Conservation (phyloP, 768 basidiomycete genomes). For the Boletus tylopilopsis region DNA sequence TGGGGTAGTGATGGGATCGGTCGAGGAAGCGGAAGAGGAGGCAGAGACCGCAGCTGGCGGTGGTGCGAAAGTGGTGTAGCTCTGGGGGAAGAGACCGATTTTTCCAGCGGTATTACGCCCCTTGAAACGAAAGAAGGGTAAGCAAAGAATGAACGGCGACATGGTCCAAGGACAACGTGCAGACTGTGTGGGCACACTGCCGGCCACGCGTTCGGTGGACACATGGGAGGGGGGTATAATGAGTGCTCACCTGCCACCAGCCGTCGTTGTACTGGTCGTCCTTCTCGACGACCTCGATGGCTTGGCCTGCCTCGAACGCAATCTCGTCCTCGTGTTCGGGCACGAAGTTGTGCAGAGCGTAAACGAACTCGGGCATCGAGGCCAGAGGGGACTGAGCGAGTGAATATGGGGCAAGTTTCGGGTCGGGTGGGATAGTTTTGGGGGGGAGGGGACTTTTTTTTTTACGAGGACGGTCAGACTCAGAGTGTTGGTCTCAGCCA, state of each 20-base stretch:
- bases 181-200: background rate
- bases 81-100: conserved; percentile 87
- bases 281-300: conserved; percentile 86
- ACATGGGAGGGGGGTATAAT: conserved; percentile 8
- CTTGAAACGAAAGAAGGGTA: conserved; percentile 37
- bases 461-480: background rate
- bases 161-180: conserved; percentile 22
- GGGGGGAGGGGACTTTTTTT: too few species aligned
- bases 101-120: conserved; percentile 81
- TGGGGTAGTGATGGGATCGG: conserved; percentile 16
- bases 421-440: conserved; percentile 3
- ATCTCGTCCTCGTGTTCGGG: conserved; percentile 97
- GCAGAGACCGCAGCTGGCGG: conserved; percentile 33
- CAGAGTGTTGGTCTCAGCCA: too few species aligned
- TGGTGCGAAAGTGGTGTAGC: conserved; percentile 70
- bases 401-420: too few species aligned
- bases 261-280: conserved; percentile 93
- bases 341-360: conserved; percentile 80
- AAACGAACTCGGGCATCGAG: conserved; percentile 88
- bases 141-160: conserved; percentile 24
- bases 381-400: too few species aligned
- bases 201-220: conserved; percentile 6
- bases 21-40: conserved; percentile 26
- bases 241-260: conserved; percentile 78
- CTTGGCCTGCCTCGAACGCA: conserved; percentile 77